phyloP scores from a whole-genome alignment of 352 stramenopile species.

The Phytopythium litorale region DNA sequence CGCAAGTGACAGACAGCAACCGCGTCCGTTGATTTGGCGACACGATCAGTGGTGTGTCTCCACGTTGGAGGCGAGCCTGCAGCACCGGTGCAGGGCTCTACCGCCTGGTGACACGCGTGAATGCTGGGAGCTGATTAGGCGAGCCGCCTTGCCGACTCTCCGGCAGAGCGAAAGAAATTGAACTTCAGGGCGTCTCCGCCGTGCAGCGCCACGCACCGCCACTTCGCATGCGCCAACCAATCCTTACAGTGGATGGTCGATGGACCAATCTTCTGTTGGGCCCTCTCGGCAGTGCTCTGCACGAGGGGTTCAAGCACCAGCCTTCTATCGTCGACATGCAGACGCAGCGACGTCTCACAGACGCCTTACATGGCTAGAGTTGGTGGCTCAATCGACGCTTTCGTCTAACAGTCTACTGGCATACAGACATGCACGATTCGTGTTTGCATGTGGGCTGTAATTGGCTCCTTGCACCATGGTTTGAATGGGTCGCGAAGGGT shows the following conservation, averaged over 20 bases:
- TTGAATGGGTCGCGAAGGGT: conserved; percentile 66
- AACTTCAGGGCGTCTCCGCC: too few species aligned
- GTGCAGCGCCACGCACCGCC: too few species aligned
- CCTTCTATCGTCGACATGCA: too few species aligned
- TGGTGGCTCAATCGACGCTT: too few species aligned
- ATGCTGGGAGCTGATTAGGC: neutral
- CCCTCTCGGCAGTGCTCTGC: too few species aligned
- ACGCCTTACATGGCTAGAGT: too few species aligned
- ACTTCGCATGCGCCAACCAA: too few species aligned
- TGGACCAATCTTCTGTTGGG: too few species aligned
- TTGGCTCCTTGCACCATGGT: conserved; percentile 83
- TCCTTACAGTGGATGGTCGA: neutral
- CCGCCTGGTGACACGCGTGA: neutral
- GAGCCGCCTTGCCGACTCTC: neutral
- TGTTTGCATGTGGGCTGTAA: conserved; percentile 70
- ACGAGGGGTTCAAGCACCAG: too few species aligned
- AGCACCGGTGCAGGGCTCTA: neutral
- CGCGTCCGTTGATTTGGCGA: neutral
- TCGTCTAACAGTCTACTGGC: neutral
- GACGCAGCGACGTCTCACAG: too few species aligned
- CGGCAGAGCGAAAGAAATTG: too few species aligned
- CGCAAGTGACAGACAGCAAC: neutral
- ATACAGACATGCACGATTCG: neutral
- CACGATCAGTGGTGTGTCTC: neutral
- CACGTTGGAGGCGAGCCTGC: too few species aligned